Percentiles rank a stretch among this genome's conserved stretches.
Conservation (phyloP, 768 basidiomycete genomes). For the Mycena epipterygia region DNA sequence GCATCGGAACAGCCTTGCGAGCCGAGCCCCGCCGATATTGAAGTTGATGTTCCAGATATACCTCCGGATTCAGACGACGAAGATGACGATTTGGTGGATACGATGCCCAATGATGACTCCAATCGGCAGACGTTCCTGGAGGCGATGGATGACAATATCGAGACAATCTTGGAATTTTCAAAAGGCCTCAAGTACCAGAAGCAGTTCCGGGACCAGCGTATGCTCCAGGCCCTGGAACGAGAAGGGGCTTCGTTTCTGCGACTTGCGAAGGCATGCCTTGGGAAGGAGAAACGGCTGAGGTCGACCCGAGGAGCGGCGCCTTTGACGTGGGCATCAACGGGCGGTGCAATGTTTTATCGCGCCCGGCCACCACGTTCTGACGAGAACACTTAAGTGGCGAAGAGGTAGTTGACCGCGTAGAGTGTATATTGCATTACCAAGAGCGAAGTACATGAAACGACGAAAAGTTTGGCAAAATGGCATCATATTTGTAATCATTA, state of each 20-base stretch:
- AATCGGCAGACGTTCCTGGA: constrained; percentile 37
- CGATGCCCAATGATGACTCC: not conserved
- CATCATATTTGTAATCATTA: constrained; percentile 7
- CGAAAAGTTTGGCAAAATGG: not conserved
- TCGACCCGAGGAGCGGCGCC: constrained; percentile 32
- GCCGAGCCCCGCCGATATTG: no score
- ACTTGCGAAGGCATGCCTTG: constrained; percentile 37
- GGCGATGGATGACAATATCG: constrained; percentile 34
- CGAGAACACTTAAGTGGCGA: not conserved
- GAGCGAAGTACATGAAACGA: not conserved
- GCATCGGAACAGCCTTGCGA: no score
- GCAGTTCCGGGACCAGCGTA: constrained; percentile 41
- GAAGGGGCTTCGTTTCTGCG: constrained; percentile 39
- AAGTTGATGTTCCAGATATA: not conserved
- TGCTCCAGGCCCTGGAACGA: constrained; percentile 37
- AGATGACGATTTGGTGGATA: constrained; percentile 25
- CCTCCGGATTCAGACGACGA: constrained; percentile 27
- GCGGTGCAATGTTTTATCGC: constrained; percentile 22
- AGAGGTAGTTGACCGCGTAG: not conserved
- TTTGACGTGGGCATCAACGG: constrained; percentile 40
- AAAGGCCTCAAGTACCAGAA: constrained; percentile 40
- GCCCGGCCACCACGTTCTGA: constrained; percentile 8
- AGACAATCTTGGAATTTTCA: constrained; percentile 35
- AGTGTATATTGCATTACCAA: no score
- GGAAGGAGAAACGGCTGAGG: constrained; percentile 36